phyloP scores from a whole-genome alignment of 805 yeast species.

The Blastobotrys peoriensis region DNA sequence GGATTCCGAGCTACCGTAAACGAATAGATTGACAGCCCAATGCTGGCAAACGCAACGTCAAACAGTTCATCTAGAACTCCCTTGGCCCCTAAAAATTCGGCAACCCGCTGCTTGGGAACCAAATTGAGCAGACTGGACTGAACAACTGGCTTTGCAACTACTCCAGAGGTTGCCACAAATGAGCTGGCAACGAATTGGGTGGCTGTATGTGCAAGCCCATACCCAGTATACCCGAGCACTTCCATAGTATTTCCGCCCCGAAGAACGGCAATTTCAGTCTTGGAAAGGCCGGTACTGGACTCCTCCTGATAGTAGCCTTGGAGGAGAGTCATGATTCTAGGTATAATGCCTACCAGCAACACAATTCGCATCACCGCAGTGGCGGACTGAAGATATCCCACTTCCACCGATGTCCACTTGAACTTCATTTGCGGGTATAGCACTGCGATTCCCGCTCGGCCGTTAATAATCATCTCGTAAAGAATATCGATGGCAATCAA shows the following conservation, averaged over 20 bases:
- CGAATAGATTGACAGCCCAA: conserved; percentile 14
- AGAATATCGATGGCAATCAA: conserved; percentile 13
- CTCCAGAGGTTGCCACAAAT: conserved; percentile 24
- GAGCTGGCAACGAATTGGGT: conserved; percentile 21
- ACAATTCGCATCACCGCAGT: conserved; percentile 24
- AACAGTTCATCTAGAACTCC: conserved; percentile 14
- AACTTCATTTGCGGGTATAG: conserved; percentile 27
- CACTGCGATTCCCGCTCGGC: conserved; percentile 17
- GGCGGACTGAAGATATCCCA: conserved; percentile 28
- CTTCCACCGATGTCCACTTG: conserved; percentile 29
- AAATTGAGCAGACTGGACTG: conserved; percentile 27
- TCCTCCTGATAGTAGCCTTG: conserved; percentile 16
- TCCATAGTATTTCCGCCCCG: conserved; percentile 22
- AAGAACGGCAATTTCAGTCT: conserved; percentile 16
- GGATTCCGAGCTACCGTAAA: conserved; percentile 13
- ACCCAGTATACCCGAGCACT: conserved; percentile 23
- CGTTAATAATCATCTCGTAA: conserved; percentile 13
- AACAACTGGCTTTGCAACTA: conserved; percentile 25
- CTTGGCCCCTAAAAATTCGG: conserved; percentile 27
- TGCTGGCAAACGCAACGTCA: conserved; percentile 9
- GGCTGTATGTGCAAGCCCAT: conserved; percentile 18
- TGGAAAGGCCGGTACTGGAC: conserved; percentile 20
- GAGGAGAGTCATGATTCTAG: conserved; percentile 18
- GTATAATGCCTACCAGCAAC: conserved; percentile 25
- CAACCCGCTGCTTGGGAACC: conserved; percentile 24